phyloP scores from a whole-genome alignment of 768 basidiomycete species.

The Rhizopogon rudus region DNA sequence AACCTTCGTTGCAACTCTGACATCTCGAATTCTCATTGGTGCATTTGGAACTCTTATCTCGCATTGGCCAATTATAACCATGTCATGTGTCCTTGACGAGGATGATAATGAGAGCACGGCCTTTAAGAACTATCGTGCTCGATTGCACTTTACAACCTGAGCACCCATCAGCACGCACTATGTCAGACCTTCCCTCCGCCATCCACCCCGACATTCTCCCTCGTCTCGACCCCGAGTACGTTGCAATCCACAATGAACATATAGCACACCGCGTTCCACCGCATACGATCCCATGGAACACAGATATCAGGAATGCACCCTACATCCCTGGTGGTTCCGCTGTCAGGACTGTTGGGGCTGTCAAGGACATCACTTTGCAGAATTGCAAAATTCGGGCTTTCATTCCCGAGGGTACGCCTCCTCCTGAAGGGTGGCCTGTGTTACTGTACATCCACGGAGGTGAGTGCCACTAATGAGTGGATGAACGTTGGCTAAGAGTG shows the following conservation, averaged over 20 bases:
- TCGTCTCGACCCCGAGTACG: constrained; percentile 60
- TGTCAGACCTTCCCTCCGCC: constrained; percentile 34
- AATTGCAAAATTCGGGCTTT: constrained; percentile 57
- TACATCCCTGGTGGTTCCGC: constrained; percentile 51
- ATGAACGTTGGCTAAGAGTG: not conserved
- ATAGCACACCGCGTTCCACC: constrained; percentile 40
- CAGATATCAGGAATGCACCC: constrained; percentile 44
- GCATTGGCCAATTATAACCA: constrained; percentile 7
- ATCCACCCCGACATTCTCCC: constrained; percentile 55
- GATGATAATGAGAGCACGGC: not conserved
- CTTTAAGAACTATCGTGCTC: not conserved
- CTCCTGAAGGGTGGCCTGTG: constrained; percentile 59
- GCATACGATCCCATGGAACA: constrained; percentile 58
- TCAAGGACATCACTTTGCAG: constrained; percentile 43
- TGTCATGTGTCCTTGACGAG: constrained; percentile 7
- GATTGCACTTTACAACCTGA: not conserved
- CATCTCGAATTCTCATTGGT: not conserved
- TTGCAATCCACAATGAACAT: constrained; percentile 49
- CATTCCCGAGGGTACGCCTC: constrained; percentile 48
- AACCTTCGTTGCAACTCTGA: too few relatives aligned
- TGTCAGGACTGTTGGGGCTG: constrained; percentile 50
- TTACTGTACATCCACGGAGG: constrained; percentile 75
- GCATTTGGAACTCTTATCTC: not conserved
- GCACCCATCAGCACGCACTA: not conserved
- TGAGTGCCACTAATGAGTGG: constrained; percentile 15